These are phyloP conservation scores for Mortierella sp. DNA, from an alignment of 371 early-diverging fungal species.

Conservation along the genomic window DNA sequence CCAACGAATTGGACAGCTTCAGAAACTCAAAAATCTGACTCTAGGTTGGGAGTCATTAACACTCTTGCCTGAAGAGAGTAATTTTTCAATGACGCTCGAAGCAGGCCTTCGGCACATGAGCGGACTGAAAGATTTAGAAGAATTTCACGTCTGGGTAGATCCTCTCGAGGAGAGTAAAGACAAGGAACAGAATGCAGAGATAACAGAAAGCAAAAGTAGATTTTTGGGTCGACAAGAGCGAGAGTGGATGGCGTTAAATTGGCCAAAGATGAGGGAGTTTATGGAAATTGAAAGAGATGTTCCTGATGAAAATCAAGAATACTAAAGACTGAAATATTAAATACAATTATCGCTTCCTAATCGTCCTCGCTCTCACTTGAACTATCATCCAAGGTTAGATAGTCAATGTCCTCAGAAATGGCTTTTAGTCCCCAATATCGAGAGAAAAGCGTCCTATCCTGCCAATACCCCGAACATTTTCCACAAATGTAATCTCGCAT, in stretches of 20 bases:
- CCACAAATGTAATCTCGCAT: too few species aligned
- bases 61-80: neutral
- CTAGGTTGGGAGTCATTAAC: slow-evolving; percentile 5
- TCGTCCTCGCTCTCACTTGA: neutral
- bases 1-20: slow-evolving; percentile 4
- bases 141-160: neutral
- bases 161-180: neutral
- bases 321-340: too few species aligned
- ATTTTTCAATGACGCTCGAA: neutral
- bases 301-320: neutral
- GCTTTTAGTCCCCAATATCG: too few species aligned
- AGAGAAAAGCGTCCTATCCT: too few species aligned
- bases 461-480: too few species aligned
- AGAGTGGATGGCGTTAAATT: slow-evolving; percentile 1
- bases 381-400: too few species aligned
- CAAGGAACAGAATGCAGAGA: neutral
- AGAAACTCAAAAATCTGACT: neutral
- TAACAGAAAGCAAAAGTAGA: neutral
- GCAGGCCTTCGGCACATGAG: neutral
- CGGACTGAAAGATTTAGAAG: slow-evolving; percentile 7
- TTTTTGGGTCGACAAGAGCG: slow-evolving; percentile 5
- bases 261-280: slow-evolving; percentile 4
- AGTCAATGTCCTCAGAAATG: too few species aligned
- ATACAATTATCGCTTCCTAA: too few species aligned
- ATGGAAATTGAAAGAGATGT: neutral